phyloP scores from a whole-genome alignment of 805 yeast species.

The Pichia kluyveri region DNA sequence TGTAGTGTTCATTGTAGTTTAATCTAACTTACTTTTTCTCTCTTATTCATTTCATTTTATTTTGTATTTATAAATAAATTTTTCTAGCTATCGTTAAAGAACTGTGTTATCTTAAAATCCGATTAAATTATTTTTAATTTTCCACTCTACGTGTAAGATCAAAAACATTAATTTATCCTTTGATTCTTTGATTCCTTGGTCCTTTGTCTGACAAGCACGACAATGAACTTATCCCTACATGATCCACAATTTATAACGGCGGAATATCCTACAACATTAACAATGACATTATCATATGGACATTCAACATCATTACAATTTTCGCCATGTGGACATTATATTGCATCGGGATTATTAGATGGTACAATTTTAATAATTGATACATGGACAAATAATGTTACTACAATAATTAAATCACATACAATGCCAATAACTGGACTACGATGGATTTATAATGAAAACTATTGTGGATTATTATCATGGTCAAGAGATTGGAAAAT shows the following conservation, averaged over 20 bases:
- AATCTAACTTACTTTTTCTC: too few species aligned
- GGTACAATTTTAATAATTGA: constrained; percentile 73
- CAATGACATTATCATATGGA: constrained; percentile 59
- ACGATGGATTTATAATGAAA: constrained; percentile 44
- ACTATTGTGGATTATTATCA: constrained; percentile 39
- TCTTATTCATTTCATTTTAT: too few species aligned
- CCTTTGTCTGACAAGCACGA: too few species aligned
- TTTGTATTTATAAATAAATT: too few species aligned
- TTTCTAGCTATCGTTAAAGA: too few species aligned
- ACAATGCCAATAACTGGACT: constrained; percentile 63
- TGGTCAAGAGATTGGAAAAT: constrained; percentile 78
- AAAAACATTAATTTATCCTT: too few species aligned
- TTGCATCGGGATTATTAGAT: constrained; percentile 71
- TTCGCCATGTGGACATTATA: constrained; percentile 71
- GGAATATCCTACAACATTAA: constrained; percentile 83
- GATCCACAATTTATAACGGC: constrained; percentile 90
- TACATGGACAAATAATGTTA: constrained; percentile 53
- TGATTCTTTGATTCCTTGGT: too few species aligned
- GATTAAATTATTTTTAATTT: too few species aligned
- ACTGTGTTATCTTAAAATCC: background rate
- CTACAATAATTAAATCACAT: constrained; percentile 56
- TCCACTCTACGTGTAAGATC: too few species aligned
- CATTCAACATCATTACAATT: constrained; percentile 60
- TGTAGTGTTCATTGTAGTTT: background rate
- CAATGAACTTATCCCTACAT: constrained; percentile 70